Conservation (phyloP, 148 eudicot genomes). For the Rhododendron simsii region DNA sequence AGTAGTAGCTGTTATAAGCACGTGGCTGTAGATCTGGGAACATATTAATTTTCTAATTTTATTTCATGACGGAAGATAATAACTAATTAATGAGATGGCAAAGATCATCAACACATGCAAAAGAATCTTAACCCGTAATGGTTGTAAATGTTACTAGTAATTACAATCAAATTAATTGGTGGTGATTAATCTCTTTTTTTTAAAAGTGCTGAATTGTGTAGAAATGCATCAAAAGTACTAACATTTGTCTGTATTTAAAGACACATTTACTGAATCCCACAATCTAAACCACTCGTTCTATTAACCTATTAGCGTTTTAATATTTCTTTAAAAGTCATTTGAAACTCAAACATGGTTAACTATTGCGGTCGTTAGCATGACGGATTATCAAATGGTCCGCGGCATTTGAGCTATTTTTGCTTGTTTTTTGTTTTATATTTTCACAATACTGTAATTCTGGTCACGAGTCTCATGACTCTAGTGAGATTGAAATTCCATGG, state of each 20-base stretch:
- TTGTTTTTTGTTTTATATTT: background rate
- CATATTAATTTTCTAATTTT: background rate
- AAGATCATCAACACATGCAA: conserved; percentile 5
- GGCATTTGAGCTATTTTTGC: background rate
- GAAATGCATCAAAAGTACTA: too few relatives aligned
- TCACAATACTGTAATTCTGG: background rate
- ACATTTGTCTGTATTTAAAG: too few relatives aligned
- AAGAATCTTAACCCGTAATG: background rate
- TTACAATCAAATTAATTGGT: background rate
- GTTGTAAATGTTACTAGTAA: background rate
- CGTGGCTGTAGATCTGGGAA: conserved; percentile 15
- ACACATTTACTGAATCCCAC: too few relatives aligned
- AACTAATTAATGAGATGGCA: background rate
- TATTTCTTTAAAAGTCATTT: background rate
- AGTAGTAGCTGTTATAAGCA: background rate
- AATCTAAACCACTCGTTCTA: background rate
- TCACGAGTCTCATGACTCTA: background rate
- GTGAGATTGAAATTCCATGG: background rate
- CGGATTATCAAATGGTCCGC: background rate
- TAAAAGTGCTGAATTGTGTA: background rate
- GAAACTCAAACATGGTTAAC: background rate
- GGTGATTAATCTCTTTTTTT: background rate
- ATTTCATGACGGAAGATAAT: background rate
- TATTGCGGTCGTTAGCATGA: background rate
- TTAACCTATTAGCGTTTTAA: background rate